Base-by-base conservation (phyloP, 495 filamentous ascomycete species). In the Aspergillus coremiiformis region DNA sequence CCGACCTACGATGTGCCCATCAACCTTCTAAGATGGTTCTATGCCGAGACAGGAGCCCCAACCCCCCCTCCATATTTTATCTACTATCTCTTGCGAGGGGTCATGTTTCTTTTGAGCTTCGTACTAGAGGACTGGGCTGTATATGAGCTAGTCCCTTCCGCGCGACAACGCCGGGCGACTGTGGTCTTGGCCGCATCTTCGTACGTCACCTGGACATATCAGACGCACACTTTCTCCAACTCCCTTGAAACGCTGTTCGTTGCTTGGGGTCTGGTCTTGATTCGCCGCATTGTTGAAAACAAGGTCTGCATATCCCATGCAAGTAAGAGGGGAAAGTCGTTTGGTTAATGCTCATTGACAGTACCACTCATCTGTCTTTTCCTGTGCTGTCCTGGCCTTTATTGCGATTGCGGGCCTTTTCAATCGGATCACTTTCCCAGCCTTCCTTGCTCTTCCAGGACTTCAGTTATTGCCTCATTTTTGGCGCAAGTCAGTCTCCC, bases 171-270 rank as follows among this genome's bases (percentile, higher is more conserved):
- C 50, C 80, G 77, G 56, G 72, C 81, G 32, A 87, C 88, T 17
- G 73, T 93, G 33, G 74, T 90, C 26, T 71, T 97, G 44, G 83
- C 95, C 45, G 91, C 91, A 39, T 97, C 93, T 14, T 94, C 87
- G 20, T 98, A 97, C 70, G 92, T 96, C 57, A 97, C 93, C 43
- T 97, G 93, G 94, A 96, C 94, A 37, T 95, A 87, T 73, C 93
- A 98, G 72, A 95, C 88, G 37, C 93, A 98, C 74, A 97, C 94
- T 29, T 97, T 98, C 70, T 97, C 93, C 64, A 98, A 98, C 68
- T 90, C 90, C 46, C 80, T 96, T 59, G 93, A 98, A 71, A 96
- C 93, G 1, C 75, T 98, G 58, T 77, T 87, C 26, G 91, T 98
- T 15, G 76, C 84, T 44, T 97, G 94, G 93, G 86, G 86, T 54